phyloP scores from a whole-genome alignment of 148 eudicot genomes.

The Fagopyrum esculentum region DNA sequence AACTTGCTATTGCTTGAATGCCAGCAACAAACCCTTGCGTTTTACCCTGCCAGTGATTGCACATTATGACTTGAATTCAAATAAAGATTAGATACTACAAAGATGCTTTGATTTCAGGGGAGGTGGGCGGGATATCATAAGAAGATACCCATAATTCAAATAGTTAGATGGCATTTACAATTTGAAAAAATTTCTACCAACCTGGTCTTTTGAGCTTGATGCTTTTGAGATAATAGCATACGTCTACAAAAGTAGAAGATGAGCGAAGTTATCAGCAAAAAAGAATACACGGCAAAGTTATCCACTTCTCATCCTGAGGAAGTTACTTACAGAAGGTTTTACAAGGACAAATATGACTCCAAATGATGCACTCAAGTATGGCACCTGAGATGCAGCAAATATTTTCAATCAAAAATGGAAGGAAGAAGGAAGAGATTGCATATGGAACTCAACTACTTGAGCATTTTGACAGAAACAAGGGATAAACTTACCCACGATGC shows the following conservation, averaged over 20 bases:
- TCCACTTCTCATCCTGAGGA: neutral
- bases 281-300: neutral
- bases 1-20: constrained; percentile 51
- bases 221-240: constrained; percentile 82
- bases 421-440: neutral
- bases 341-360: constrained; percentile 77
- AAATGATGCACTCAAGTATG: constrained; percentile 86
- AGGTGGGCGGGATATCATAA: neutral
- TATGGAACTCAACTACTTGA: neutral
- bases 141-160: neutral
- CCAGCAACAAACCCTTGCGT: constrained; percentile 86
- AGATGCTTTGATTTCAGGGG: neutral
- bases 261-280: neutral
- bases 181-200: constrained; percentile 22
- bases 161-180: neutral
- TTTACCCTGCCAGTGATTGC: constrained; percentile 46
- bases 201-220: constrained; percentile 75
- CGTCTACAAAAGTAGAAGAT: constrained; percentile 41
- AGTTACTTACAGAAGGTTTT: constrained; percentile 70
- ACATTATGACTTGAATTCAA: neutral
- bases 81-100: neutral
- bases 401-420: neutral
- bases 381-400: constrained; percentile 47
- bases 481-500: constrained; percentile 70
- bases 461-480: neutral